Base-by-base conservation (phyloP, 1,139 yeast species). In the Suhomyces taliae region DNA sequence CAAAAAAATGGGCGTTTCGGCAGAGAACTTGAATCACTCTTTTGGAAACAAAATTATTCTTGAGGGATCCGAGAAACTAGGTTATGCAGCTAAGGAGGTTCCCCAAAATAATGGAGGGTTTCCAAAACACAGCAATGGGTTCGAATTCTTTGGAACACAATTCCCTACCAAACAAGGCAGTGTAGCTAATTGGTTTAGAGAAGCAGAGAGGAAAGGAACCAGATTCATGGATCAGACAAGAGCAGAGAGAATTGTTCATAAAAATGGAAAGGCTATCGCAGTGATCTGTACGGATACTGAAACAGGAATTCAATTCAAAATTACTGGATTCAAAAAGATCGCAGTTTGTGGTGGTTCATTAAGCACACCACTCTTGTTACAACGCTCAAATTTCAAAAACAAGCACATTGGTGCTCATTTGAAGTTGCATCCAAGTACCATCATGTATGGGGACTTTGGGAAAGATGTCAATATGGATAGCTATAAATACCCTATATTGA, bases 131-230 rank as follows among this genome's bases (percentile, higher is more conserved):
- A 66, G 69, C 40, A 78, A 83, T 61, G 83, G 83, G 3, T 66
- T 68, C 50, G 77, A 83, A 50, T 69, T 74, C 44, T 62, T 71
- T 48, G 86, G 86, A 8, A 76, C 82, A 56, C 75, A 69, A 43
- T 67, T 59, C 60, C 85, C 82, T 11, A 65, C 76, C 45, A 81
- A 79, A 51, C 83, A 79, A 58, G 85, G 86, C 6, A 69, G 79
- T 7, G 65, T 71, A n/a, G 76, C 68, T 35, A 70, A 73, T 56
- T 81, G 85, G 85, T 72, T 81, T 48, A 67, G 72, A 41, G 76
- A 72, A 36, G 82, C 85, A 0, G 70, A 72, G 1, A 69, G 62
- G 11, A 61, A 67, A 26, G 85, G 85, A 1, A 63, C 78, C 7
- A 65, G 71, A 55, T 72, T 81, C 49, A 67, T 81, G 67, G 80